These are phyloP conservation scores for Trypanosoma avium DNA, from an alignment of 208 protist genomes.

Conservation along the genomic window DNA sequence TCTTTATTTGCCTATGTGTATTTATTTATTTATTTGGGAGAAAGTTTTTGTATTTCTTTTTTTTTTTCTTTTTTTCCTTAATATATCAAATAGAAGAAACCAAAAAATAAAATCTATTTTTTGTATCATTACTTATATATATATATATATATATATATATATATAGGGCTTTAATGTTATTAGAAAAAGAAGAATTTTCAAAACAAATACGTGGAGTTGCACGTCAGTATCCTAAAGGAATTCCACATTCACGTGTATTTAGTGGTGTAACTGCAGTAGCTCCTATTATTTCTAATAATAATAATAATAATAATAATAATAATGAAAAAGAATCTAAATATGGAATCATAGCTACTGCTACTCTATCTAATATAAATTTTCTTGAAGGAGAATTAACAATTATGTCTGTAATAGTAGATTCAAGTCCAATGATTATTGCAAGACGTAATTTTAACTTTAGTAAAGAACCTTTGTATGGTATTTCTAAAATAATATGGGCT, in stretches of 20 bases:
- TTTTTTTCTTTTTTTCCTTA: constrained; percentile 13
- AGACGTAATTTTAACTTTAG: constrained; percentile 8
- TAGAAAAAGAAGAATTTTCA: background rate
- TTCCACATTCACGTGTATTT: constrained; percentile 1
- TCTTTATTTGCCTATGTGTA: too few species aligned
- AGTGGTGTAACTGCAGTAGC: constrained; percentile 13
- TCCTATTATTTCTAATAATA: background rate
- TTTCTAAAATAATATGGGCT: constrained; percentile 31
- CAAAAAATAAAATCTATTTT: too few species aligned
- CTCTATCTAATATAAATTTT: background rate
- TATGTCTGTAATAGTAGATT: constrained; percentile 3
- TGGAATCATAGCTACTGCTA: constrained; percentile 9
- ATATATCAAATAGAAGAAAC: too few species aligned
- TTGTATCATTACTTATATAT: background rate
- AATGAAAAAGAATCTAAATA: background rate
- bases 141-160: background rate
- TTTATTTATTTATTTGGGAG: too few species aligned
- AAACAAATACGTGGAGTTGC: constrained; percentile 12
- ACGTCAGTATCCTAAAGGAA: background rate
- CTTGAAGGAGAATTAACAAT: constrained; percentile 19
- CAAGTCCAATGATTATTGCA: constrained; percentile 18
- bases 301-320: background rate
- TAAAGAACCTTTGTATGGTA: constrained; percentile 12
- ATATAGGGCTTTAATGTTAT: background rate
- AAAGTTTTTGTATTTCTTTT: background rate